Evolutionary conservation across 441 rosid species (phyloP), one percentile per base, ranked within the genome.

Genomic region (Cnidoscolus chayamansa): DNA sequence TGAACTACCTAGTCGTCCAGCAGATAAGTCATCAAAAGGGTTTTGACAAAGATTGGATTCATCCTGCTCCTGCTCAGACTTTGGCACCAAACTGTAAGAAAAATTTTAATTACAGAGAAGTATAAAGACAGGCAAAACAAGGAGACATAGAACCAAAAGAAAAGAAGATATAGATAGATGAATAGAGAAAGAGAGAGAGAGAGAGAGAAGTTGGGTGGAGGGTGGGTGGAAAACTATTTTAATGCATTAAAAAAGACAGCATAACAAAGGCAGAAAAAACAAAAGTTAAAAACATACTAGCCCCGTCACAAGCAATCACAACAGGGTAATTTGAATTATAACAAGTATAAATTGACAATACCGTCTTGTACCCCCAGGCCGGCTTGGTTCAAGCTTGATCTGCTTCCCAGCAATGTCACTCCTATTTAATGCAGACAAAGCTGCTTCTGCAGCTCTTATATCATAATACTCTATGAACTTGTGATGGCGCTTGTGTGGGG

Each of bases 391-490:
- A 77, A 86, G 79, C 78, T 86, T 84, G 72, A 86, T 88, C 78
- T 72, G 86, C 79, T 88, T 86, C 80, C 90, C 90, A 43, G 86
- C 84, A 71, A 85, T 77, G 68, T 82, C 83, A 49, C 82, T 82
- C 80, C 75, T 74, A 76, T 83, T 80, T 74, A 85, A 77, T 60
- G 82, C 90, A 67, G 53, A 78, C 72, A 88, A 74, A 43, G 93
- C 86, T 58, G 90, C 84, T 68, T 85, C 89, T 54, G 90, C 89
- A 60, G 86, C 85, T 85, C 92, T 80, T 64, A 83, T 78, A 79
- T 88, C 89, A 78, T 82, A 88, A 71, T 81, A 88, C 70, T 86
- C 92, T 56, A 88, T 64, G 60, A 77, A 81, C 67, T 81, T 82
- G 51, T 86, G 82, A 76, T 81, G 81, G 62, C 76, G 73, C 75